phyloP scores from a whole-genome alignment of 2,329 filamentous ascomycete genomes.

The Botrytis fragariae region DNA sequence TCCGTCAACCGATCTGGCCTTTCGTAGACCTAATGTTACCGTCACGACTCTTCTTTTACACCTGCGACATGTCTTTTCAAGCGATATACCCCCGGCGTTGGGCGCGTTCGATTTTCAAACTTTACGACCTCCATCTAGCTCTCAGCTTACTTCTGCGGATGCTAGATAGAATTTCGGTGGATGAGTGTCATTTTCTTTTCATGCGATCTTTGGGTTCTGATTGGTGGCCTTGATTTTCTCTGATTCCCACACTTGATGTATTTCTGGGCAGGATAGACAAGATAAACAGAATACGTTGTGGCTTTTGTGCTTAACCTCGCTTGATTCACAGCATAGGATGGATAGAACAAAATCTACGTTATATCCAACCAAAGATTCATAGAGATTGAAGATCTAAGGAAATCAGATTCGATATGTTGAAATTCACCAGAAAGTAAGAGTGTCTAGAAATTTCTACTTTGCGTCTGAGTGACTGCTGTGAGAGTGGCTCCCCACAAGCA shows the following conservation, averaged over 20 bases:
- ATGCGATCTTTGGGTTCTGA: background rate
- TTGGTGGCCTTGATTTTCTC: background rate
- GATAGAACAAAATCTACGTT: background rate
- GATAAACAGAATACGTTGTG: background rate
- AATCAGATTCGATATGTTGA: background rate
- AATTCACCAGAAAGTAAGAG: too few relatives aligned
- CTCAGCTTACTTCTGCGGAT: background rate
- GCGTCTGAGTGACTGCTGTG: background rate
- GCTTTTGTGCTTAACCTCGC: background rate
- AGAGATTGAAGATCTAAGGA: background rate
- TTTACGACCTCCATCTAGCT: background rate
- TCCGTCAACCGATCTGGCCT: background rate
- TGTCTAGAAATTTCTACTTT: too few relatives aligned
- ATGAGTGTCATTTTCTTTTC: background rate
- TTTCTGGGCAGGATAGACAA: background rate
- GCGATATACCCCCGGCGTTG: slow-evolving; percentile 11
- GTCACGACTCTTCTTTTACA: background rate
- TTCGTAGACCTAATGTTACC: background rate
- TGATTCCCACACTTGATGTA: background rate
- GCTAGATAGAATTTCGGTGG: background rate
- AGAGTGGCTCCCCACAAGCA: background rate
- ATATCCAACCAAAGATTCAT: background rate
- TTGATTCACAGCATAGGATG: background rate
- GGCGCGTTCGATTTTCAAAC: background rate
- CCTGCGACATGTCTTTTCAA: background rate